Evolutionary conservation across 768 basidiomycete species (phyloP), one percentile per base, ranked within the genome.

Genomic region (Mycena kentingensis): DNA sequence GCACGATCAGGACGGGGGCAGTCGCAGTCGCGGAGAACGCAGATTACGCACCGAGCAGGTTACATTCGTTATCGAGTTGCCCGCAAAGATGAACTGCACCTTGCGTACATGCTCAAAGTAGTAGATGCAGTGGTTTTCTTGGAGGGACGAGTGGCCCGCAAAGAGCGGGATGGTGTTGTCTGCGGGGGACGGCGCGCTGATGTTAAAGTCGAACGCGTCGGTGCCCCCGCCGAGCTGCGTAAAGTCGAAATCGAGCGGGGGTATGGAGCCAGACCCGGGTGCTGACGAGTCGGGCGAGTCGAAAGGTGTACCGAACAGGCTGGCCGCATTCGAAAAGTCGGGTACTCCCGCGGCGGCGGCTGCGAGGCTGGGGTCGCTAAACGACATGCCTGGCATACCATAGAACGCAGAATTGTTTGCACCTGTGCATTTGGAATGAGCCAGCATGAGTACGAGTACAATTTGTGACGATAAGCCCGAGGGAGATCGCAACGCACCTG

Each of bases 81-180:
- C 79, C 31, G 82, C 77, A 63, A 89, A 88, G 34, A 82, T 74
- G 58, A 81, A 84, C 62, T 89, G 84, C 52, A 84, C 71, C 59
- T 79, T 80, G 19, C 82, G 81, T 54, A 90, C 84, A 54, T 85
- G 77, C 46, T 82, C 79, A 65, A 92, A 90, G 67, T 90, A 91
- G 68, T 90, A 87, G 60, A 83, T 71, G 46, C 88, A 80, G 55
- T 84, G 79, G 31, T 83, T 79, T 49, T 78, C 75, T 58, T 82
- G 79, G 34, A 79, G 66, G 28, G 67, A 64, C 49, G 70, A 72
- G 56, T 79, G 77, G 34, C 69, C 69, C 24, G 70, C 54, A 47
- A 77, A 55, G 13, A 65, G 21, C 24, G 63, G 60, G 56, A 64
- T 46, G 25, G 54, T 55, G 54, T 63, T n/a, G n/a, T n/a, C n/a